Evolutionary conservation across 2,329 filamentous ascomycete genomes (phyloP), one percentile per base, ranked within the genome.

Genomic region (Nemania bipapillata): DNA sequence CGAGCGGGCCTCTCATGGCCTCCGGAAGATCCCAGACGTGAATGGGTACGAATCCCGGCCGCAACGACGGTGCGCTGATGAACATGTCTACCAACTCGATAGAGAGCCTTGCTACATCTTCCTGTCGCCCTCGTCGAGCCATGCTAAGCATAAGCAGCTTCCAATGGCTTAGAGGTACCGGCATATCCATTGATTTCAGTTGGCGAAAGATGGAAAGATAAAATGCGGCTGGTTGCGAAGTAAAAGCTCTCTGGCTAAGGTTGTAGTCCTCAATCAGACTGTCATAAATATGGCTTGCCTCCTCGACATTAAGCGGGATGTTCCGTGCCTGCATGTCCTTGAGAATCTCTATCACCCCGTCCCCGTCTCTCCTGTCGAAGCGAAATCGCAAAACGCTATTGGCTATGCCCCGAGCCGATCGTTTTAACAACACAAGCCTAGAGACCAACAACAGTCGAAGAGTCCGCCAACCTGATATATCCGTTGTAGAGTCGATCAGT

Each of bases 381-480:
- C 74, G 77, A 35, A 74, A 42, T 20, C 72, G 66, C 7, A 83
- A 70, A 37, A 83, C 65, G 3, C 73, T 56, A 66, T 84, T 83
- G 6, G 80, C 77, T 15, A 72, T 69, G 2, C 68, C 63, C 7
- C 75, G 75, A 11, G 77, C 70, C 4, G 76, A 73, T 50, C 77
- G 76, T 50, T 78, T 69, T 17, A 77, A 74, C 17, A 77, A 73
- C 20, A 79, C 77, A 8, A 81, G 69, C n/a, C 81, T 82, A 3
- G 86, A 77, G 15, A 80, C 81, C 24, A 84, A 70, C n/a, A 88
- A 72, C 0, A 87, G 74, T 17, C 80, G 80, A 66, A 82, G 80
- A 52, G 78, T 81, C 24, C 76, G 77, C 80, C 80, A 81, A 63
- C 86, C 80, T 12, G 79, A 80, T 12, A 79, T 75, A 11, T 74